A percentile compares a stretch with the other conserved stretches of the same genome.
phyloP scores from a whole-genome alignment of 768 basidiomycete species.

The Termitomyces sp. region DNA sequence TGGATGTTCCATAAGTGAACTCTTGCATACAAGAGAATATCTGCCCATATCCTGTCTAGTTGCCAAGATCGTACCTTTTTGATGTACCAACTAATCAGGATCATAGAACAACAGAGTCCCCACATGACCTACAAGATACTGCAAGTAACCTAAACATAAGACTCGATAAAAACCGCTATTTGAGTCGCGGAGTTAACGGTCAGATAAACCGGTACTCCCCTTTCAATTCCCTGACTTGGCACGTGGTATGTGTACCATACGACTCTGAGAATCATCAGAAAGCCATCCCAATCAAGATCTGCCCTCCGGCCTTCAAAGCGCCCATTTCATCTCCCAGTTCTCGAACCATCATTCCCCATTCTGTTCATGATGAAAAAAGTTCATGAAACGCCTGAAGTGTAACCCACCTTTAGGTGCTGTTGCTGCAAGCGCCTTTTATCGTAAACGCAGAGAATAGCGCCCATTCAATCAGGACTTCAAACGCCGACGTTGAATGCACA shows the following conservation, averaged over 20 bases:
- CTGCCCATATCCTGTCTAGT: neutral
- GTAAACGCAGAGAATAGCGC: neutral
- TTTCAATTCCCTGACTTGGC: neutral
- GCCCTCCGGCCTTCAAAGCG: slow-evolving; percentile 4
- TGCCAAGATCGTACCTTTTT: neutral
- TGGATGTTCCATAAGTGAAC: neutral
- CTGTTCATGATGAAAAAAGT: slow-evolving; percentile 1
- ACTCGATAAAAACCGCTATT: neutral
- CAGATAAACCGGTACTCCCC: neutral
- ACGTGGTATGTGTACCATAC: neutral
- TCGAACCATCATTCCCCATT: neutral
- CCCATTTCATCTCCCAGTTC: neutral
- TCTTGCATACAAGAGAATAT: neutral
- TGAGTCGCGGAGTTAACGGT: slow-evolving; percentile 7
- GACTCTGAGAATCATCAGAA: neutral
- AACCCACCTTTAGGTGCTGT: neutral
- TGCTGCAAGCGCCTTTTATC: neutral
- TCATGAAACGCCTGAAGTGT: neutral
- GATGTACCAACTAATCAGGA: neutral
- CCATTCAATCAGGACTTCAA: neutral
- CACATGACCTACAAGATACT: neutral
- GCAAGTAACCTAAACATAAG: too few relatives aligned
- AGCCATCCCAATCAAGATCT: slow-evolving; percentile 4
- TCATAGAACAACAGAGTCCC: neutral
- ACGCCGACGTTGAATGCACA: neutral